A percentile compares a stretch with the other conserved stretches of the same genome.
These are phyloP conservation scores for Chlorella ohadii DNA, from an alignment of 139 green algal genomes.

Conservation along the genomic window DNA sequence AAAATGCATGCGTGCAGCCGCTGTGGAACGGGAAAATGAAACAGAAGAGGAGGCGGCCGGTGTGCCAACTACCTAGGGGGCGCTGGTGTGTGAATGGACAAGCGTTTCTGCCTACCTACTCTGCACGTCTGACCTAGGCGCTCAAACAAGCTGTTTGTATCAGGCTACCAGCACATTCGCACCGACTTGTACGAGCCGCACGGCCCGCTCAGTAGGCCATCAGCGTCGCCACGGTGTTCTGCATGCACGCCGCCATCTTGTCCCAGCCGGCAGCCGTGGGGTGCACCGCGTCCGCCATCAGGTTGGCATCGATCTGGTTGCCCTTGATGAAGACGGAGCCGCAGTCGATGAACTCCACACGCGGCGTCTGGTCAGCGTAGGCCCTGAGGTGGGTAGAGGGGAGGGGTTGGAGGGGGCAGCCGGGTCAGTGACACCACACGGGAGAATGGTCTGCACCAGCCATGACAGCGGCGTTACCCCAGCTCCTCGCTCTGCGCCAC, in stretches of 20 bases:
- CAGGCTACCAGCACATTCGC: neutral
- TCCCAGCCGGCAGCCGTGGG: slow-evolving; percentile 17
- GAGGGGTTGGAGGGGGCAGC: too few relatives aligned
- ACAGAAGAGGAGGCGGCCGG: too few relatives aligned
- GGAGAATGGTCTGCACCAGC: too few relatives aligned
- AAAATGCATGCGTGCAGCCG: neutral
- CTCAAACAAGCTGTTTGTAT: too few relatives aligned
- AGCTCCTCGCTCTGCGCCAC: too few relatives aligned
- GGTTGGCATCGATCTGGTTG: neutral
- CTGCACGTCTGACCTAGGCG: too few relatives aligned
- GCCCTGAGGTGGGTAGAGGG: neutral
- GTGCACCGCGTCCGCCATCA: slow-evolving; percentile 28
- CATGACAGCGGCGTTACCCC: too few relatives aligned
- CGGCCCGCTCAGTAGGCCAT: neutral
- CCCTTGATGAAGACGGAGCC: neutral
- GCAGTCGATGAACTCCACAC: slow-evolving; percentile 16
- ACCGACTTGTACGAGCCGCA: neutral
- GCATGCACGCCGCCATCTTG: slow-evolving; percentile 14
- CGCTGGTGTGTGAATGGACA: too few relatives aligned
- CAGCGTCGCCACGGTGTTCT: neutral
- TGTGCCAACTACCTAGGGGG: too few relatives aligned
- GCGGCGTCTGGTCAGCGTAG: neutral
- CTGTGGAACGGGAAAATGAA: too few relatives aligned
- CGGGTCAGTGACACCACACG: too few relatives aligned
- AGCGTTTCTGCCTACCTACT: too few relatives aligned